phyloP scores from a whole-genome alignment of 148 eudicot species.

The Drosera capensis region DNA sequence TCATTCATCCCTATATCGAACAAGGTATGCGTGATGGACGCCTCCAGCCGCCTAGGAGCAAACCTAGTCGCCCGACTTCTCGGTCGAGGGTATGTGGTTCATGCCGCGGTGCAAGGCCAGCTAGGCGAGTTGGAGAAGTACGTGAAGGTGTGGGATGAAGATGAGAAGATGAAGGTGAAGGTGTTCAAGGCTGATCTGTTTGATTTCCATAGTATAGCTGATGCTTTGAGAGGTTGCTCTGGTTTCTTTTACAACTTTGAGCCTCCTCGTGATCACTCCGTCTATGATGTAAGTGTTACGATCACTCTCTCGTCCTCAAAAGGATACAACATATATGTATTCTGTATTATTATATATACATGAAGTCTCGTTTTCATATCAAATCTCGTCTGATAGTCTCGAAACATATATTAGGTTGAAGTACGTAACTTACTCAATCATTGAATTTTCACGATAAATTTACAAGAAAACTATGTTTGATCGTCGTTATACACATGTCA shows the following conservation, averaged over 20 bases:
- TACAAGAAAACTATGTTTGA: too few species aligned
- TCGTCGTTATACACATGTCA: too few species aligned
- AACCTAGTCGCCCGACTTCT: conserved; percentile 33
- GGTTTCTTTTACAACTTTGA: conserved; percentile 56
- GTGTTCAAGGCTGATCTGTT: conserved; percentile 34
- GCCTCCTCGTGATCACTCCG: conserved; percentile 30
- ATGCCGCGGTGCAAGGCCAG: conserved; percentile 39
- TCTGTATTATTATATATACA: too few species aligned
- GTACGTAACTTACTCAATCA: too few species aligned
- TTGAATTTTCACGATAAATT: too few species aligned
- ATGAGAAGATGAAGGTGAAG: conserved; percentile 12
- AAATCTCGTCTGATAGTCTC: too few species aligned
- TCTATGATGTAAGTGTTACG: conserved; percentile 28
- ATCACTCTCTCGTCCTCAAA: neutral
- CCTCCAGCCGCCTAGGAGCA: conserved; percentile 29
- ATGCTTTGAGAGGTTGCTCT: conserved; percentile 37
- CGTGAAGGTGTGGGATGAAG: neutral
- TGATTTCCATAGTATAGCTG: conserved; percentile 48
- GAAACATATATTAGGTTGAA: too few species aligned
- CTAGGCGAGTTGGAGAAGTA: neutral
- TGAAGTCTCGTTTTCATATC: too few species aligned
- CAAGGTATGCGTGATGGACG: conserved; percentile 48
- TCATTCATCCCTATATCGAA: neutral
- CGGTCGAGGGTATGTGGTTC: conserved; percentile 35
- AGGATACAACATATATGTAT: neutral